phyloP scores from a whole-genome alignment of 257 asterid genomes.

The Solanum acaule region DNA sequence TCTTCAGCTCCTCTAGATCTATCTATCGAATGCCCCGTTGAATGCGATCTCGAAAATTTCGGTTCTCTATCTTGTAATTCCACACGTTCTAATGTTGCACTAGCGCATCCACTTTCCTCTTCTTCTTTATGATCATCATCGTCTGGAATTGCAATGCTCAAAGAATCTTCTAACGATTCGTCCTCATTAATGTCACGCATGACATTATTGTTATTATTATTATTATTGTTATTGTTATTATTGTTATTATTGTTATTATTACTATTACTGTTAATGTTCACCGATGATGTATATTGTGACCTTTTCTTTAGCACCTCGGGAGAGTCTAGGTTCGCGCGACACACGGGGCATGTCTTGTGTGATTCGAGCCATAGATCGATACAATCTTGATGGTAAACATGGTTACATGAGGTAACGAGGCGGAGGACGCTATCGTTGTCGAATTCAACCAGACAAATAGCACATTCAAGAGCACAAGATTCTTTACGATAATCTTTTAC shows the following conservation, averaged over 20 bases:
- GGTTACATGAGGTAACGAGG: constrained; percentile 59
- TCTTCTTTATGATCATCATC: not conserved
- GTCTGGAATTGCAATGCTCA: constrained; percentile 32
- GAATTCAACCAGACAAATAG: constrained; percentile 77
- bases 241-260: too few species aligned
- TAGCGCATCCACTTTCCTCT: not conserved
- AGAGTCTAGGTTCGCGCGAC: constrained; percentile 59
- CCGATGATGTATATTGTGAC: not conserved
- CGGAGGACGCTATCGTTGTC: constrained; percentile 49
- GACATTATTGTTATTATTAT: not conserved
- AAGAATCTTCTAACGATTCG: constrained; percentile 13
- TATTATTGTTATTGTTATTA: not conserved
- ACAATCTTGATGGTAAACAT: constrained; percentile 85
- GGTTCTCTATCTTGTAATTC: not conserved
- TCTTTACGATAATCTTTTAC: constrained; percentile 62
- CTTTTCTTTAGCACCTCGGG: constrained; percentile 13
- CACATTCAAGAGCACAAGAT: constrained; percentile 74
- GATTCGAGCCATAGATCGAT: constrained; percentile 86
- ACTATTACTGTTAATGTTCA: not conserved
- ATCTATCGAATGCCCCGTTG: constrained; percentile 76
- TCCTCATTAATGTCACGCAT: constrained; percentile 5
- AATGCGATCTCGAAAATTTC: constrained; percentile 51
- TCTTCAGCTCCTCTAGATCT: constrained; percentile 28
- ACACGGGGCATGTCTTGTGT: constrained; percentile 82
- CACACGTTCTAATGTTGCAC: not conserved